phyloP scores from a whole-genome alignment of 257 asterid species.

The Apocynum venetum region DNA sequence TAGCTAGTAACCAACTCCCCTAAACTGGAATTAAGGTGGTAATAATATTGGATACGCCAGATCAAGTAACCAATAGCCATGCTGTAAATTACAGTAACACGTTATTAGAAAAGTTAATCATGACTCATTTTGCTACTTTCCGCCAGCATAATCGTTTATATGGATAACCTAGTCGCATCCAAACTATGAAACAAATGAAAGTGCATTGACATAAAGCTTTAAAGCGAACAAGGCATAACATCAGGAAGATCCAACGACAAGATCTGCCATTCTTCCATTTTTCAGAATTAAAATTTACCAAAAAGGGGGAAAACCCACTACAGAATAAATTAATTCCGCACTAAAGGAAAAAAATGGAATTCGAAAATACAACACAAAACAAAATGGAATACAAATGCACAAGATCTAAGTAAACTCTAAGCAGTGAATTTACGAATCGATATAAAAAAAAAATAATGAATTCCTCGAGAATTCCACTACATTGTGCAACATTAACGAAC shows the following conservation, averaged over 20 bases:
- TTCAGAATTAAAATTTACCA: not conserved
- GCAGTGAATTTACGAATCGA: not conserved
- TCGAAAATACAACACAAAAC: not conserved
- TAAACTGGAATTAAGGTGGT: not conserved
- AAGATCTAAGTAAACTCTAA: slow-evolving; percentile 12
- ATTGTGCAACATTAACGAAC: slow-evolving; percentile 6
- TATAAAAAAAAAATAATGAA: not conserved
- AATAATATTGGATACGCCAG: not conserved
- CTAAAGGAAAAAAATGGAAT: not conserved
- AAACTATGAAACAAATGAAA: not conserved
- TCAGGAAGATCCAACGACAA: not conserved
- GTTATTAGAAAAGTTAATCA: not conserved
- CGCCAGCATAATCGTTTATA: not conserved
- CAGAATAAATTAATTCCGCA: not conserved
- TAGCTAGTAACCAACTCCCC: not conserved
- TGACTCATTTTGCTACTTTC: not conserved
- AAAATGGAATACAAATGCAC: not conserved
- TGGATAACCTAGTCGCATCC: not conserved
- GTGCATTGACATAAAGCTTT: not conserved
- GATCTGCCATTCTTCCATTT: slow-evolving; percentile 10
- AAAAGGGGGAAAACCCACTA: not conserved
- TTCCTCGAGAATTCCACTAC: not conserved
- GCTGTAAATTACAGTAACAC: not conserved
- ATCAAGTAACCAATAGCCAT: not conserved
- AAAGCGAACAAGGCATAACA: not conserved